Base-by-base conservation (phyloP, 2,329 filamentous ascomycete species). In the Neoascochyta sp. region DNA sequence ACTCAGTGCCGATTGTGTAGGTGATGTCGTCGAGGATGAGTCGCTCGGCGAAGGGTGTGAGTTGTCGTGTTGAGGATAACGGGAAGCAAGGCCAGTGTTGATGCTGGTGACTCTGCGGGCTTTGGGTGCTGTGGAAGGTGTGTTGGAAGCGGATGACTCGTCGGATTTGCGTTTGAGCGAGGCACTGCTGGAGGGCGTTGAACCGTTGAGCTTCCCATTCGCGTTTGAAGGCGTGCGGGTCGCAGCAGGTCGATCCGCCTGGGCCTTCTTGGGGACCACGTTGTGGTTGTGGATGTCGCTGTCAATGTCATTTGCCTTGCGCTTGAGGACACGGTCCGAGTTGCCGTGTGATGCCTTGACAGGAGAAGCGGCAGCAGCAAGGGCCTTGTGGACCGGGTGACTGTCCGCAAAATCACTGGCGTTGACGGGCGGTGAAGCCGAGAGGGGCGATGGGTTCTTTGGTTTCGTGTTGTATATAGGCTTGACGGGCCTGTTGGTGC, bases 381-480 rank as follows among this genome's bases (percentile, higher is more conserved):
- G 56, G 8, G 52, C 54, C 24, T 63, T 64, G 45, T 64, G 55
- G 9, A 61, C 55, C 9, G 62, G 59, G 29, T 66, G 50, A 41
- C 63, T 62, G 48, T 70, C 63, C 39, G 74, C 65, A 32, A 74
- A 63, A 49, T 80, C 75, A 12, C 76, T 79, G 16, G 73, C 73
- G 52, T 77, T 79, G 38, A 76, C 70, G 5, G 76, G 76, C 13
- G 75, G 75, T 3, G 77, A 79, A 5, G 74, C 75, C 7, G 73
- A 76, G 8, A 80, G 69, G 9, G 76, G 76, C 10, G 78, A 80
- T 3, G 76, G 76, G 30, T 80, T 80, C 49, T 71, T 74, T 2
- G 77, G 75, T 22, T 74, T 76, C 37, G 66, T 77, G 62, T 66
- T 58, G 16, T 38, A 38, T 14, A 56, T 35, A 16, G 56, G 48